A percentile compares a stretch with the other conserved stretches of the same genome.
phyloP scores from a whole-genome alignment of 106 monocot genomes.

The Vanilla planifolia region DNA sequence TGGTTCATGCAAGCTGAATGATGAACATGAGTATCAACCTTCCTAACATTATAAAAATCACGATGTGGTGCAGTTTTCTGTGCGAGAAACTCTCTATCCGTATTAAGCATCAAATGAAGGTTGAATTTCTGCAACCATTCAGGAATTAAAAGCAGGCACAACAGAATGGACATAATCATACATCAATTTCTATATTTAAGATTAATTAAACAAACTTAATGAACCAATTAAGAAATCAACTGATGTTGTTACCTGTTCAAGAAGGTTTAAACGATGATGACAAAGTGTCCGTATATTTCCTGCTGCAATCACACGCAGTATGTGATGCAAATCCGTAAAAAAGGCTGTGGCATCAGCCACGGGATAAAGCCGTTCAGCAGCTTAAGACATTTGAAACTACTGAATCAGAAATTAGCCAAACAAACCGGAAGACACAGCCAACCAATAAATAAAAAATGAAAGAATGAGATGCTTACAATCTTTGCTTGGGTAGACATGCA shows the following conservation, averaged over 20 bases:
- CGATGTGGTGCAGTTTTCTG: conserved; percentile 99
- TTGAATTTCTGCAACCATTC: conserved; percentile 76
- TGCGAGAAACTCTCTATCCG: conserved; percentile 94
- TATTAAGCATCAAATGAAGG: conserved; percentile 95
- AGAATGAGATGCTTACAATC: conserved; percentile 33
- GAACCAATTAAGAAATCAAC: neutral
- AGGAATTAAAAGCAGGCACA: neutral
- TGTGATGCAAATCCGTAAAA: conserved; percentile 93
- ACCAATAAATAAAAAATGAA: conserved; percentile 1
- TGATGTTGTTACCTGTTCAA: conserved; percentile 71
- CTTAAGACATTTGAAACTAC: conserved; percentile 28
- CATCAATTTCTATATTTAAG: neutral
- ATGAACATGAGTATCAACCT: conserved; percentile 99
- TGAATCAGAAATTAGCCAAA: conserved; percentile 1
- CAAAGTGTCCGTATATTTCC: conserved; percentile 93
- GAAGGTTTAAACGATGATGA: conserved; percentile 80
- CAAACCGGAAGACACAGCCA: neutral
- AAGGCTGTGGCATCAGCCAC: conserved; percentile 94
- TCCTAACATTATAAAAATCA: conserved; percentile 99
- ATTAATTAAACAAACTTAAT: neutral
- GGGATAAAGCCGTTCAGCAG: conserved; percentile 60
- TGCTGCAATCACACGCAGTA: conserved; percentile 71
- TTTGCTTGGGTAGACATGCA: conserved; percentile 73
- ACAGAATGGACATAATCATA: neutral
- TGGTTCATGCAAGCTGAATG: conserved; percentile 99